phyloP scores from a whole-genome alignment of 768 basidiomycete genomes.

The Pulveroboletus ravenelii region DNA sequence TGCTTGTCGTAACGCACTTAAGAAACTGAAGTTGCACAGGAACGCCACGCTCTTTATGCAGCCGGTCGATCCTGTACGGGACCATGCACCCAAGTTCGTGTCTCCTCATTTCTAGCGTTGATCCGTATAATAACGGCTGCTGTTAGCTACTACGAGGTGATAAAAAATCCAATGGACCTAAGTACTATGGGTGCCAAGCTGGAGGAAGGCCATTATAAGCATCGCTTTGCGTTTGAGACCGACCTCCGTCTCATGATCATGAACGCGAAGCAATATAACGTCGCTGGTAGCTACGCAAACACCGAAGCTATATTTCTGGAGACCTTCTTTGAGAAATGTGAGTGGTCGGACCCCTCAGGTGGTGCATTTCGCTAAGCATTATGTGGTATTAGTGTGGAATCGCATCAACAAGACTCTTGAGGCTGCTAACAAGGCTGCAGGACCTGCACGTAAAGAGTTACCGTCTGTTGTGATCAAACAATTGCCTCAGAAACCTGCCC shows the following conservation, averaged over 20 bases:
- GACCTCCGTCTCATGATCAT: slow-evolving; percentile 86
- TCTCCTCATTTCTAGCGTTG: slow-evolving; percentile 1
- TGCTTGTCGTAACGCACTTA: slow-evolving; percentile 70
- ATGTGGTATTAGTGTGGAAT: slow-evolving; percentile 63
- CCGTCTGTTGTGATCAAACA: slow-evolving; percentile 25
- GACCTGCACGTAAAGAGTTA: slow-evolving; percentile 20
- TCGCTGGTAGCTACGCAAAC: slow-evolving; percentile 62
- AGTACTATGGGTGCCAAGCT: slow-evolving; percentile 85
- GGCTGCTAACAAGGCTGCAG: slow-evolving; percentile 47
- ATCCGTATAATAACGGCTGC: not conserved
- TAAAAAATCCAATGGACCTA: slow-evolving; percentile 94
- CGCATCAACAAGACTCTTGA: slow-evolving; percentile 82
- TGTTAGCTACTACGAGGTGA: slow-evolving; percentile 79
- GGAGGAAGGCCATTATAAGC: slow-evolving; percentile 79
- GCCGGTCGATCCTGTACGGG: slow-evolving; percentile 95
- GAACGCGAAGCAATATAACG: slow-evolving; percentile 87
- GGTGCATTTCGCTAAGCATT: slow-evolving; percentile 6
- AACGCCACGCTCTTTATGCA: slow-evolving; percentile 70
- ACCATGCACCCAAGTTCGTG: slow-evolving; percentile 77
- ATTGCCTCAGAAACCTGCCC: slow-evolving; percentile 15
- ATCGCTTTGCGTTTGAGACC: slow-evolving; percentile 75
- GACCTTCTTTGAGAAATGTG: slow-evolving; percentile 81
- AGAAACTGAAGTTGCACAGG: slow-evolving; percentile 75
- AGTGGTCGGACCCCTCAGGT: slow-evolving; percentile 27
- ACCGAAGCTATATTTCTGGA: slow-evolving; percentile 75